Conservation (phyloP, 73 alveolate genomes). For the Tetrahymena thermophila region DNA sequence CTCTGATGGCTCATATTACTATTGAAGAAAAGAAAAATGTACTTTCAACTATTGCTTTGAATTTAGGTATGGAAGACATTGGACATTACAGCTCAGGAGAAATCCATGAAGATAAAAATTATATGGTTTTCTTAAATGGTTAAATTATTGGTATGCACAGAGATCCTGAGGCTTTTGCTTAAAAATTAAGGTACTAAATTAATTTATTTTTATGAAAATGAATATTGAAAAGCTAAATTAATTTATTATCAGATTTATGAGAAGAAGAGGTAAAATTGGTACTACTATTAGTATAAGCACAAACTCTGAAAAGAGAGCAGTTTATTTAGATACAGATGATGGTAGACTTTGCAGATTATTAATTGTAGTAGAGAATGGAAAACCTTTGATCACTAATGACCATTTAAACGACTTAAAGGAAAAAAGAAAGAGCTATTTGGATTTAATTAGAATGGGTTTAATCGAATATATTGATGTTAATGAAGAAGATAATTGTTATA, state of each 20-base stretch:
- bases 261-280: conserved; percentile 87
- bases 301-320: conserved; percentile 53
- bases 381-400: conserved; percentile 59
- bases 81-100: conserved; percentile 62
- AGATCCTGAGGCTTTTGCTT: conserved; percentile 85
- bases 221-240: not conserved
- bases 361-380: conserved; percentile 88
- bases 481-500: conserved; percentile 94
- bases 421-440: not conserved
- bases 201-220: not conserved
- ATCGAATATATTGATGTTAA: conserved; percentile 96
- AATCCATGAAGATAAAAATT: conserved; percentile 36
- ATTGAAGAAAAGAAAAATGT: conserved; percentile 78
- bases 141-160: conserved; percentile 94
- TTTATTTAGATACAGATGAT: conserved; percentile 86
- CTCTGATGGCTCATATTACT: conserved; percentile 97
- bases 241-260: conserved; percentile 46
- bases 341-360: conserved; percentile 97
- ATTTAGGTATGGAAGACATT: conserved; percentile 94
- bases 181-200: conserved; percentile 37
- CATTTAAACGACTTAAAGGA: conserved; percentile 66
- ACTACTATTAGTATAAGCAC: conserved; percentile 81
- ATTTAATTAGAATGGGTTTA: conserved; percentile 66
- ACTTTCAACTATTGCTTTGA: conserved; percentile 52
- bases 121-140: conserved; percentile 93